Percentiles rank a stretch among this genome's conserved stretches.
Evolutionary conservation across 148 eudicot genomes (phyloP).

Genomic region (Vaccinium myrtillus): DNA sequence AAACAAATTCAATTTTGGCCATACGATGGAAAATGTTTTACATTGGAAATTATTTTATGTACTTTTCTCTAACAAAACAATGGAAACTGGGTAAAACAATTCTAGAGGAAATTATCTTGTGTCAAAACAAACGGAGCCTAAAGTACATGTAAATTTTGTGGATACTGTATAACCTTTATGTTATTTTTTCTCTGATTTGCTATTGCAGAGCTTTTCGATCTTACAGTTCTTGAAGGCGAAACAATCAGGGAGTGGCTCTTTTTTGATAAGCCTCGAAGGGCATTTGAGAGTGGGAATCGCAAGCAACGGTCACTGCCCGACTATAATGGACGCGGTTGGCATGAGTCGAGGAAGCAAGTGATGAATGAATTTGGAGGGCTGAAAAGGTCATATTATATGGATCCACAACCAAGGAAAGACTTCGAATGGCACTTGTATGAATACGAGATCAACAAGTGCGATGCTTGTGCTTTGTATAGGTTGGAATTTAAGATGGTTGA

Average conservation of each 20-base stretch:
- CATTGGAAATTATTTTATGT: neutral
- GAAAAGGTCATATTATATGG: slow-evolving; percentile 98
- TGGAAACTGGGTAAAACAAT: neutral
- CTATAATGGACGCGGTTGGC: slow-evolving; percentile 97
- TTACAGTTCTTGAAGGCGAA: slow-evolving; percentile 75
- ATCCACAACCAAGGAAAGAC: slow-evolving; percentile 87
- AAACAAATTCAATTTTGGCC: neutral
- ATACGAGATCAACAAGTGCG: slow-evolving; percentile 76
- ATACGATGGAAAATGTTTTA: neutral
- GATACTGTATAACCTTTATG: neutral
- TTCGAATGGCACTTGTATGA: slow-evolving; percentile 96
- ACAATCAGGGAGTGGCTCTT: slow-evolving; percentile 96
- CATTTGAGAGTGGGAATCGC: slow-evolving; percentile 95
- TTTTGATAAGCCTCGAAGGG: slow-evolving; percentile 96
- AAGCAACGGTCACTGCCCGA: slow-evolving; percentile 97
- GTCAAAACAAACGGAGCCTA: slow-evolving; percentile 1
- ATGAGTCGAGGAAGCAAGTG: slow-evolving; percentile 94
- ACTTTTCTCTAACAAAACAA: neutral
- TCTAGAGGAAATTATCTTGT: neutral
- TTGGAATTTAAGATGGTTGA: slow-evolving; percentile 84
- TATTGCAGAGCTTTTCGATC: slow-evolving; percentile 88
- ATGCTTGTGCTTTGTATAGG: slow-evolving; percentile 81
- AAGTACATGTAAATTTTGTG: neutral
- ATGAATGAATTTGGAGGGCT: slow-evolving; percentile 81
- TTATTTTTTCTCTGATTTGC: slow-evolving; percentile 2